Evolutionary conservation across 1,284 basidiomycete genomes (phyloP).

Genomic region (Amylostereum areolatum): DNA sequence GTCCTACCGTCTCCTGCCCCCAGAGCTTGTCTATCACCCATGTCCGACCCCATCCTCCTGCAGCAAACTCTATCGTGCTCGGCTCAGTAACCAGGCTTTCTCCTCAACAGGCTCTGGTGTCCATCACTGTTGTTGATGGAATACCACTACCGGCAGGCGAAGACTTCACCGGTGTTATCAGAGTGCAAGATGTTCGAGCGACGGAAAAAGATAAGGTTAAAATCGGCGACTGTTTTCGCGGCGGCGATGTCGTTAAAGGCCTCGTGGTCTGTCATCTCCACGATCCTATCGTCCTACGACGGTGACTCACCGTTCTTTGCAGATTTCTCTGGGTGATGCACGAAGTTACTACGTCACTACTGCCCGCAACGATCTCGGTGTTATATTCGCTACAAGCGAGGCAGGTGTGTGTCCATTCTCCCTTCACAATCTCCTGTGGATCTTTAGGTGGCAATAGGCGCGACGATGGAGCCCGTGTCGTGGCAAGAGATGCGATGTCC

Average conservation of each 20-base stretch:
- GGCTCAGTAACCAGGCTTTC: constrained; percentile 84
- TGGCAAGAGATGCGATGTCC: constrained; percentile 94
- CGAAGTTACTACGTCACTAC: constrained; percentile 94
- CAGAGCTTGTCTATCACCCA: constrained; percentile 57
- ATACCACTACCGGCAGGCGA: constrained; percentile 85
- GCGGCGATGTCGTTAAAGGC: constrained; percentile 93
- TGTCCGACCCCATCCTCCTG: constrained; percentile 60
- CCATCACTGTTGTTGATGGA: constrained; percentile 87
- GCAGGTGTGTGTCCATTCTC: constrained; percentile 42
- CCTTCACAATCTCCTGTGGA: background rate
- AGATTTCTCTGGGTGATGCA: constrained; percentile 93
- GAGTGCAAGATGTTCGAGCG: constrained; percentile 86
- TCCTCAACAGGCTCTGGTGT: constrained; percentile 81
- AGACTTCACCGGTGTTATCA: constrained; percentile 91
- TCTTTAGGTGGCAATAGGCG: constrained; percentile 37
- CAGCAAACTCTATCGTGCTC: constrained; percentile 68
- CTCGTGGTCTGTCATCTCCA: constrained; percentile 64
- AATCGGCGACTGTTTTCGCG: constrained; percentile 91
- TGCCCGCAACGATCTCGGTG: constrained; percentile 89
- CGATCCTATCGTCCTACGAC: background rate
- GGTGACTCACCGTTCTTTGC: background rate
- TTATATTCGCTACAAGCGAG: constrained; percentile 83
- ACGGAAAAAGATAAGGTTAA: constrained; percentile 93
- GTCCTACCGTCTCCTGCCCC: constrained; percentile 18
- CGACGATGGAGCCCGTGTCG: constrained; percentile 76